Conservation (phyloP, 495 filamentous ascomycete species). For the Penicillium salamii region DNA sequence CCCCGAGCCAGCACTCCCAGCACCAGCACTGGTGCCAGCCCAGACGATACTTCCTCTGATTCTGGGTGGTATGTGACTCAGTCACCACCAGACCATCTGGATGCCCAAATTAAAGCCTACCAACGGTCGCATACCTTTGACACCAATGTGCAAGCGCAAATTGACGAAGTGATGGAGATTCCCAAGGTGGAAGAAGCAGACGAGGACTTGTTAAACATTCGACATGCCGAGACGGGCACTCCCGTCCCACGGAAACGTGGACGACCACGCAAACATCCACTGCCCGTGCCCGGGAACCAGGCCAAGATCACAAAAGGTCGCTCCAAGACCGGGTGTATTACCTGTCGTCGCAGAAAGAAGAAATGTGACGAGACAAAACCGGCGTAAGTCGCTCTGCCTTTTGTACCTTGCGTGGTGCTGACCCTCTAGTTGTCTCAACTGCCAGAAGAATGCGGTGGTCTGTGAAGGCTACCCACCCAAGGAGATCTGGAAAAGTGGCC, state of each 20-base stretch:
- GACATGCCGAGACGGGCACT: constrained; percentile 35
- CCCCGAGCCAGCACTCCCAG: constrained; percentile 32
- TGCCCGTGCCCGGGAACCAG: constrained; percentile 49
- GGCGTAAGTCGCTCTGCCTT: constrained; percentile 54
- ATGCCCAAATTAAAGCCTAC: constrained; percentile 18
- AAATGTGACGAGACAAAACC: constrained; percentile 97
- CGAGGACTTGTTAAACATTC: constrained; percentile 39
- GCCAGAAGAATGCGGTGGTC: constrained; percentile 88
- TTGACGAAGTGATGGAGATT: constrained; percentile 23
- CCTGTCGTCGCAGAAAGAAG: constrained; percentile 90
- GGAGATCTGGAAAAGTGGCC: constrained; percentile 81
- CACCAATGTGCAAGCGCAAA: constrained; percentile 14
- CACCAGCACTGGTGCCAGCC: constrained; percentile 35
- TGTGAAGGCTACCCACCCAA: constrained; percentile 93
- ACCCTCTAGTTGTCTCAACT: constrained; percentile 67
- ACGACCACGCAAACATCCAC: constrained; percentile 80
- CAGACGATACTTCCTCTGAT: constrained; percentile 37
- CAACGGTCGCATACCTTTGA: constrained; percentile 22
- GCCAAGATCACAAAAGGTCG: constrained; percentile 80
- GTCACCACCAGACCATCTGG: constrained; percentile 24
- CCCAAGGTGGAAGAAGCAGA: constrained; percentile 48
- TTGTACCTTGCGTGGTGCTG: not conserved
- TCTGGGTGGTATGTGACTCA: constrained; percentile 35
- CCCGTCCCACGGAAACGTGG: constrained; percentile 61
- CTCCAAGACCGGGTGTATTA: constrained; percentile 92